These are phyloP conservation scores for Phaeomoniella chlamydospora DNA, from an alignment of 2,329 filamentous ascomycete species.

Conservation along the genomic window DNA sequence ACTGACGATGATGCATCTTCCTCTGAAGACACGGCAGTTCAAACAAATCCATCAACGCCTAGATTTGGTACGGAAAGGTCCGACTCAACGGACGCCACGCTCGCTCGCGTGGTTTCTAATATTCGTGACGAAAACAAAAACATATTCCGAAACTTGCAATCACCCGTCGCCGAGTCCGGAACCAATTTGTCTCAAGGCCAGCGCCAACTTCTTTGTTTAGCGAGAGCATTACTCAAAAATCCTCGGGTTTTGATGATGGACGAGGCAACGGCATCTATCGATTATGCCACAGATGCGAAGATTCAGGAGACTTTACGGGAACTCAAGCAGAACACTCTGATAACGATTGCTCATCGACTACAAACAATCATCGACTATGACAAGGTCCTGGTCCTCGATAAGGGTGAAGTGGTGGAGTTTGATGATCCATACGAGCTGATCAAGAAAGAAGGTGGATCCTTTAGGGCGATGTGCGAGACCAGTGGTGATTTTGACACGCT, in stretches of 20 bases:
- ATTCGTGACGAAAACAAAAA: conserved; percentile 69
- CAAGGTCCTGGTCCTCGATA: conserved; percentile 88
- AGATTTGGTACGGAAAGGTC: conserved; percentile 3
- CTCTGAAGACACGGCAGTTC: conserved; percentile 14
- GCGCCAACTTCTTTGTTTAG: conserved; percentile 84
- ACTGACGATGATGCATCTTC: conserved; percentile 23
- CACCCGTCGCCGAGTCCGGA: conserved; percentile 75
- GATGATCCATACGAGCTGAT: conserved; percentile 80
- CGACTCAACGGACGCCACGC: conserved; percentile 9
- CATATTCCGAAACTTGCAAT: conserved; percentile 75
- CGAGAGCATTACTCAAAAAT: conserved; percentile 77
- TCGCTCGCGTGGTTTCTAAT: conserved; percentile 10
- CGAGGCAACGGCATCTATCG: conserved; percentile 92
- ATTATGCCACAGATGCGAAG: conserved; percentile 88
- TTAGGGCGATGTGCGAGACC: conserved; percentile 55
- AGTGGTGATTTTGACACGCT: conserved; percentile 48
- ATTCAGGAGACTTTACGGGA: conserved; percentile 96
- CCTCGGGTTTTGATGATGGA: conserved; percentile 98
- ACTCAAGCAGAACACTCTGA: conserved; percentile 71
- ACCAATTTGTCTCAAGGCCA: conserved; percentile 93
- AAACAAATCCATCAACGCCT: conserved; percentile 10
- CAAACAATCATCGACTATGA: conserved; percentile 98
- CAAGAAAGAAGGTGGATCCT: conserved; percentile 51
- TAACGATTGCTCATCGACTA: conserved; percentile 89
- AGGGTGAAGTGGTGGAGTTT: conserved; percentile 74